Evolutionary conservation across 1,284 basidiomycete species (phyloP), one percentile per base, ranked within the genome.

Genomic region (Agaricales sp.): DNA sequence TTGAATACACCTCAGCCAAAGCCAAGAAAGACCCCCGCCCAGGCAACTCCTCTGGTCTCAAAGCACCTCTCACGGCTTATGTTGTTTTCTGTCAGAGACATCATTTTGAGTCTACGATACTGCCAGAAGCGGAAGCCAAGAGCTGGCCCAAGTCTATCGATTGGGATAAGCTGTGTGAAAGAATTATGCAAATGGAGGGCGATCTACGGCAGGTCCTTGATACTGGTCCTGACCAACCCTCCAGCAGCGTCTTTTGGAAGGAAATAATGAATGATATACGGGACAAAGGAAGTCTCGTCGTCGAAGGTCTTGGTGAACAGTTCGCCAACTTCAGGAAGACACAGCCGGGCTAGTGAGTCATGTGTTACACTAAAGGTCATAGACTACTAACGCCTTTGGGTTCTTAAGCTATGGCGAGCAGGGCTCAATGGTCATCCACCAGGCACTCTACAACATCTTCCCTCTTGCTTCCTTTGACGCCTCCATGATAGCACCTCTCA

Each of bases 341-440:
- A 1, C 85, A 87, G 55, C 84, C 87, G 35, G 87, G 87, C 68
- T 90, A 90, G 87, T 90, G 59, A 68, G 87, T 64, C 20, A 39
- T 48, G 16, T 43, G 45, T 52, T 50, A 16, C 38, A n/a, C 18
- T 48, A n/a, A n/a, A n/a, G n/a, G n/a, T n/a, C n/a, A n/a, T n/a
- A n/a, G n/a, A n/a, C n/a, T n/a, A n/a, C n/a, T n/a, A n/a, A n/a
- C n/a, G n/a, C n/a, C n/a, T 16, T 41, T 47, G 12, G 13, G 46
- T 45, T 45, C 37, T 48, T 25, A 20, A 90, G 87, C 59, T 90
- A 90, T 55, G 87, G 87, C 45, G 87, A 90, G 64, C 70, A 80
- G 41, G 87, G 87, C 4, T 82, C 80, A 1, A 68, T 85, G 18
- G 82, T 89, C 55, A 83, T 90, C 50, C 76, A 82, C 49, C 85